A percentile compares a stretch with the other conserved stretches of the same genome.
Conservation (phyloP, 495 filamentous ascomycete species). For the Entonaema liquescens region DNA sequence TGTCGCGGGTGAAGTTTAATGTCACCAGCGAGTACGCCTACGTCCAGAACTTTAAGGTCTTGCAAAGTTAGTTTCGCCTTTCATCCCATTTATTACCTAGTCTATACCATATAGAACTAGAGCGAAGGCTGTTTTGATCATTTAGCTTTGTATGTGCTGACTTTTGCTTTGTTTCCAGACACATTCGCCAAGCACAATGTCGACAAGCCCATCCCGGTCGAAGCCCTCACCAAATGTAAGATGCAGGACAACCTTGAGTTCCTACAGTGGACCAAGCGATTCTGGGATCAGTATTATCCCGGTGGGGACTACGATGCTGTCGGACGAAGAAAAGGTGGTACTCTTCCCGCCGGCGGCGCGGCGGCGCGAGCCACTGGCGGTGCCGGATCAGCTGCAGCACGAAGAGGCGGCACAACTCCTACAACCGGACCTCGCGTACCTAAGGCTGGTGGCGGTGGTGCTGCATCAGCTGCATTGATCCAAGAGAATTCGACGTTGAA, state of each 20-base stretch:
- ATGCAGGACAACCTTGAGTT: constrained; percentile 99
- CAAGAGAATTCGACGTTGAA: constrained; percentile 85
- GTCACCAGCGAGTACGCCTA: constrained; percentile 97
- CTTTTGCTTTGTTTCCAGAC: constrained; percentile 58
- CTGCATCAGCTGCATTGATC: constrained; percentile 70
- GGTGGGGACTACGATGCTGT: constrained; percentile 96
- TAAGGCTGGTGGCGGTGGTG: constrained; percentile 63
- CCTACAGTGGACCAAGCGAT: constrained; percentile 93
- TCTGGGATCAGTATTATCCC: constrained; percentile 98
- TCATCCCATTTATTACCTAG: neutral
- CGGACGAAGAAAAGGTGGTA: constrained; percentile 79
- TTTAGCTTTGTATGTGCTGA: constrained; percentile 31
- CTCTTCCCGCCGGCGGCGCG: constrained; percentile 58
- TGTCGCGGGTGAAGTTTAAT: constrained; percentile 97
- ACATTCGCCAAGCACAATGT: constrained; percentile 84
- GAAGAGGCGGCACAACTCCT: constrained; percentile 77
- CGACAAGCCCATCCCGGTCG: constrained; percentile 86
- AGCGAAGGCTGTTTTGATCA: neutral
- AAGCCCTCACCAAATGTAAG: constrained; percentile 92
- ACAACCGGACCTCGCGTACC: constrained; percentile 66
- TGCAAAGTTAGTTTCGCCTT: constrained; percentile 76
- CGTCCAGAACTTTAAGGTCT: constrained; percentile 95
- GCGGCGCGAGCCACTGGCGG: constrained; percentile 59
- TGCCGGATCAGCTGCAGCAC: constrained; percentile 55
- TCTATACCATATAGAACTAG: neutral